Evolutionary conservation across 192 early-diverging fungal species (phyloP), one percentile per base, ranked within the genome.

Genomic region (Backusella westeae): DNA sequence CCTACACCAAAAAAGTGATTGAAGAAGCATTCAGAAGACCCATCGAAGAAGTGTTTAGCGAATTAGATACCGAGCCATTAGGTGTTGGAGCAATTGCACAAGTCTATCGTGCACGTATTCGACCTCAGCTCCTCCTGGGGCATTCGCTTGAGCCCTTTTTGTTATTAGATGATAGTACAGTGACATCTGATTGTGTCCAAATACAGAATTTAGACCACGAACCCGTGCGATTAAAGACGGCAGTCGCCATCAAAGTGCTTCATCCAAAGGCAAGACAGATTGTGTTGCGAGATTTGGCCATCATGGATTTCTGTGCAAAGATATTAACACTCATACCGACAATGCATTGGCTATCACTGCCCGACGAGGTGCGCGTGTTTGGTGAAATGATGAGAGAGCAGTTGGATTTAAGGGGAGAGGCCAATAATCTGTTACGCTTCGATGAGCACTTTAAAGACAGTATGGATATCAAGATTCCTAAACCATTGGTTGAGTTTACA

Each of bases 11-110:
- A 41, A 39, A 71, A 9, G 85, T 88, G 0, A 88, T 99, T 72
- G 85, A 92, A 68, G 70, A 77, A 6, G 91, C 90, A 75, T 97
- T 86, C 73, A 89, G 86, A 12, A 87, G 89, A 23, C 80, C 75
- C 21, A 76, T 98, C 19, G 90, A 94, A 15, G 87, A 91, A 14
- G 77, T 96, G 10, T 97, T 99, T 87, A 89, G 90, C 36, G 80
- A 84, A 36, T 94, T 97, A 74, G 91, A 93, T 17, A 83, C 86
- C 38, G 81, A 69, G 0, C 95, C 96, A 0, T 85, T 97, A 34
- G 98, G 98, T 0, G 94, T 95, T 19, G 98, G 98, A 6, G 96
- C 98, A 19, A 96, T 99, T 77, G 96, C 96, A 0, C 98, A 99
- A 85, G 96, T 96, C 42, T 91, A 91, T 77, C 87, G 90, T 72